Conservation (phyloP, 305 asterid genomes). For the Ilex paraguariensis region DNA sequence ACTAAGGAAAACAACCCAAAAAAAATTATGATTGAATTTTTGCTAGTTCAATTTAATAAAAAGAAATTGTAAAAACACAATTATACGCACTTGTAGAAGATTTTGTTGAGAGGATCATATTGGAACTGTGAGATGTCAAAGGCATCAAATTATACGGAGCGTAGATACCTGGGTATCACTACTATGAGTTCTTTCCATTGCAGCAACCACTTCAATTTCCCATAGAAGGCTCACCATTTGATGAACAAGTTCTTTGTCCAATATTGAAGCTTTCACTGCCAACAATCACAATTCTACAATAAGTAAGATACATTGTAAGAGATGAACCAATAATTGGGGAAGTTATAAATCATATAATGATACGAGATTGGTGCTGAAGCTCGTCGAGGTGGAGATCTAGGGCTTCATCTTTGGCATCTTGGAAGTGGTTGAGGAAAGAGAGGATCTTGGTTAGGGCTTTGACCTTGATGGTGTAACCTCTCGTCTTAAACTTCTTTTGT, state of each 20-base stretch:
- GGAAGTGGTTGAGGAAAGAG: constrained; percentile 53
- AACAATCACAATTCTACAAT: constrained; percentile 1
- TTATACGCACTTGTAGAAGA: constrained; percentile 52
- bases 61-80: not conserved
- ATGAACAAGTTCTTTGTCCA: constrained; percentile 71
- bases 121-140: constrained; percentile 69
- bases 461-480: constrained; percentile 77
- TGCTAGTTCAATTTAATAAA: too few species aligned
- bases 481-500: constrained; percentile 78
- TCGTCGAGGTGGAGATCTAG: constrained; percentile 73
- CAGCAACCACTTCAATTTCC: constrained; percentile 61
- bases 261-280: constrained; percentile 74
- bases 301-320: too few species aligned
- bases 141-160: constrained; percentile 63
- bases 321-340: too few species aligned
- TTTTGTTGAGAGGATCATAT: constrained; percentile 74
- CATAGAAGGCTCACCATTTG: constrained; percentile 47
- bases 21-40: too few species aligned
- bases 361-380: constrained; percentile 58
- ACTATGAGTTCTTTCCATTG: constrained; percentile 46
- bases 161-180: constrained; percentile 45
- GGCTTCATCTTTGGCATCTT: constrained; percentile 64
- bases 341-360: not conserved
- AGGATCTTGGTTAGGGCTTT: constrained; percentile 74
- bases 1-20: too few species aligned